These are phyloP conservation scores for Fusarium sp. DNA, from an alignment of 2,329 filamentous ascomycete genomes.

Conservation along the genomic window DNA sequence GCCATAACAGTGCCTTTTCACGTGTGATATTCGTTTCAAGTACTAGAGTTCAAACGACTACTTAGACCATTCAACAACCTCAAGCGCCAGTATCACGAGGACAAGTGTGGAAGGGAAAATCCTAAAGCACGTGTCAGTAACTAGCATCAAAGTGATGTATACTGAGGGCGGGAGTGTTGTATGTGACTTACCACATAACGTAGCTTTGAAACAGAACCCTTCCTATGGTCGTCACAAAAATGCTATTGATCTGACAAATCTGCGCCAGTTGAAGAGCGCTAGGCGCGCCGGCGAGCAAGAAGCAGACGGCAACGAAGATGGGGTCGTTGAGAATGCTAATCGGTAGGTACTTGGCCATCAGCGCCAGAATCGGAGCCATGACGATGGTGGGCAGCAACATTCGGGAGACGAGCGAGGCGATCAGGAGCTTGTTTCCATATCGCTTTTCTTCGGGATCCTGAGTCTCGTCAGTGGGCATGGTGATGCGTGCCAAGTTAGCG, in stretches of 20 bases:
- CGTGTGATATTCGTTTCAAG: too few relatives aligned
- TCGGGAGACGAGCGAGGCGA: constrained; percentile 86
- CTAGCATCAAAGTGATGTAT: neutral
- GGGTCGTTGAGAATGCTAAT: constrained; percentile 96
- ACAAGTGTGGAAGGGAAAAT: constrained; percentile 93
- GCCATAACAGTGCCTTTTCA: too few relatives aligned
- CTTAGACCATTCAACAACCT: constrained; percentile 88
- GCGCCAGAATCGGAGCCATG: constrained; percentile 89
- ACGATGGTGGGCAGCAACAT: constrained; percentile 93
- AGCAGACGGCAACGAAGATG: constrained; percentile 98
- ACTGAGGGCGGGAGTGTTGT: too few relatives aligned
- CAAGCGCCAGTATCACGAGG: constrained; percentile 89
- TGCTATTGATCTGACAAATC: constrained; percentile 97
- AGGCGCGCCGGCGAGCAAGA: constrained; percentile 92
- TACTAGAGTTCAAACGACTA: too few relatives aligned
- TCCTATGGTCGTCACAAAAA: constrained; percentile 95
- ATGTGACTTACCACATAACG: constrained; percentile 79
- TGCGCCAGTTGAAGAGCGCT: constrained; percentile 94
- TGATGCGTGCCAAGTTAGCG: constrained; percentile 93
- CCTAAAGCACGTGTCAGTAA: constrained; percentile 60
- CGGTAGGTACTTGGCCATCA: constrained; percentile 89
- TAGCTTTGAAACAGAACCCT: constrained; percentile 90
- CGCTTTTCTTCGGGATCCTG: constrained; percentile 77
- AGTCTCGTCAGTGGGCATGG: constrained; percentile 74
- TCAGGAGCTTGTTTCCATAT: constrained; percentile 80